Evolutionary conservation across 2,329 filamentous ascomycete genomes (phyloP).

Genomic region (Pseudocercospora fijiensis): DNA sequence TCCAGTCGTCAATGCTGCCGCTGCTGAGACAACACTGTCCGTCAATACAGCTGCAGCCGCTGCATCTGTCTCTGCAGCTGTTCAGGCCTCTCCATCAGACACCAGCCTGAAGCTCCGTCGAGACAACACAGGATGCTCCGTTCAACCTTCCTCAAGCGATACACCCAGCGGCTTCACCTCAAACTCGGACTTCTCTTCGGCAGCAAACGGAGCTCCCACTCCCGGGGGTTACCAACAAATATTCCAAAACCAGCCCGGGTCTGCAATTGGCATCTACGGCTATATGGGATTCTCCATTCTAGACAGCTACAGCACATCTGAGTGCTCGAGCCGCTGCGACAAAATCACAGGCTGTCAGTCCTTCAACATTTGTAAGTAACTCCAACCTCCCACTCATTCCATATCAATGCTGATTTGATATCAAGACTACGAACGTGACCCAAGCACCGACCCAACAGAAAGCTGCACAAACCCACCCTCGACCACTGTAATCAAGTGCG

Average conservation of each 20-base stretch:
- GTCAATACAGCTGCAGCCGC: constrained; percentile 20
- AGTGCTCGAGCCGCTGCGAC: constrained; percentile 37
- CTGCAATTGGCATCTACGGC: constrained; percentile 24
- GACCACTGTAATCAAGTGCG: constrained; percentile 43
- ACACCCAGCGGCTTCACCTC: constrained; percentile 19
- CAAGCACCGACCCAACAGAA: constrained; percentile 31
- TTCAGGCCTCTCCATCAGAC: constrained; percentile 25
- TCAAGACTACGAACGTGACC: constrained; percentile 34
- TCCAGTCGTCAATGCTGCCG: constrained; percentile 23
- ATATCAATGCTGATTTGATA: neutral
- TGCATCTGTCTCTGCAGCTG: constrained; percentile 23
- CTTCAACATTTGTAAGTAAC: constrained; percentile 34
- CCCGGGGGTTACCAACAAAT: constrained; percentile 10
- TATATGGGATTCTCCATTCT: constrained; percentile 33
- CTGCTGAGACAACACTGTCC: constrained; percentile 22
- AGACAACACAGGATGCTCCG: constrained; percentile 10
- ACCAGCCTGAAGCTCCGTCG: constrained; percentile 20
- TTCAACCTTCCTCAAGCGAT: constrained; percentile 15
- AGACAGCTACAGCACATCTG: constrained; percentile 30
- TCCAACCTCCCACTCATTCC: no score
- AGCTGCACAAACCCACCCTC: constrained; percentile 39
- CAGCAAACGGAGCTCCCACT: constrained; percentile 12
- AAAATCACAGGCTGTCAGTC: constrained; percentile 33
- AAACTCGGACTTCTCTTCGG: constrained; percentile 19
- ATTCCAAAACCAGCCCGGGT: constrained; percentile 14